phyloP scores from a whole-genome alignment of 768 basidiomycete genomes.

The Tulasnella sp. region DNA sequence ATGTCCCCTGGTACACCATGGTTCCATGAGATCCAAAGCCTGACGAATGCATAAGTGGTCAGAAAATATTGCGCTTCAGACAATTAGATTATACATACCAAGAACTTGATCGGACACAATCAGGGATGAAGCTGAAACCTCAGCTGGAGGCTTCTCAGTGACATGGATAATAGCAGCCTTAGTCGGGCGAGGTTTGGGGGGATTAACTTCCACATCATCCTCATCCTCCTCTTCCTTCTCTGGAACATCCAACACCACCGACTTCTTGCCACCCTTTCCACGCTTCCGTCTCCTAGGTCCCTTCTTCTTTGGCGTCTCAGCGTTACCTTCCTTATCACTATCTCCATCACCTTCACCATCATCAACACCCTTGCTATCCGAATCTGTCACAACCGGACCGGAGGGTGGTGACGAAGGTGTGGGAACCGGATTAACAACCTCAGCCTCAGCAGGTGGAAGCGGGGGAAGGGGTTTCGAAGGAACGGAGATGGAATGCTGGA shows the following conservation, averaged over 20 bases:
- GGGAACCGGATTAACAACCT: not conserved
- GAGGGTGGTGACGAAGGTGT: too few relatives aligned
- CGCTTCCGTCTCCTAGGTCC: conserved; percentile 8
- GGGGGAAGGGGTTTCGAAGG: conserved; percentile 1
- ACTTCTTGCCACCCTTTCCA: conserved; percentile 4
- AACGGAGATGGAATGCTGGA: not conserved
- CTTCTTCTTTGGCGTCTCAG: conserved; percentile 17
- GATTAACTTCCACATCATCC: too few relatives aligned
- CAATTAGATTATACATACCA: conserved; percentile 34
- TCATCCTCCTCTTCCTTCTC: conserved; percentile 16
- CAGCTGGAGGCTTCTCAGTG: too few relatives aligned
- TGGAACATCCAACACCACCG: conserved; percentile 23
- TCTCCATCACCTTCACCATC: conserved; percentile 10
- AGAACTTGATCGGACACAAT: conserved; percentile 61
- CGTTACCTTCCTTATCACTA: conserved; percentile 20
- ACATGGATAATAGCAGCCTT: too few relatives aligned
- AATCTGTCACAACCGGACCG: conserved; percentile 20
- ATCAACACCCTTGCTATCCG: conserved; percentile 17
- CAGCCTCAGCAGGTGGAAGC: not conserved
- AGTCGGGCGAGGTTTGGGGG: too few relatives aligned
- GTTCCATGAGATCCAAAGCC: conserved; percentile 96
- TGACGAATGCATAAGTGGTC: conserved; percentile 25
- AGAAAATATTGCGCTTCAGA: not conserved
- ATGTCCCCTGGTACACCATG: conserved; percentile 82
- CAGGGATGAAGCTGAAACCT: conserved; percentile 34